A percentile compares a stretch with the other conserved stretches of the same genome.
These are phyloP conservation scores for Miamiensis avidus DNA, from an alignment of 169 alveolate genomes.

Conservation along the genomic window DNA sequence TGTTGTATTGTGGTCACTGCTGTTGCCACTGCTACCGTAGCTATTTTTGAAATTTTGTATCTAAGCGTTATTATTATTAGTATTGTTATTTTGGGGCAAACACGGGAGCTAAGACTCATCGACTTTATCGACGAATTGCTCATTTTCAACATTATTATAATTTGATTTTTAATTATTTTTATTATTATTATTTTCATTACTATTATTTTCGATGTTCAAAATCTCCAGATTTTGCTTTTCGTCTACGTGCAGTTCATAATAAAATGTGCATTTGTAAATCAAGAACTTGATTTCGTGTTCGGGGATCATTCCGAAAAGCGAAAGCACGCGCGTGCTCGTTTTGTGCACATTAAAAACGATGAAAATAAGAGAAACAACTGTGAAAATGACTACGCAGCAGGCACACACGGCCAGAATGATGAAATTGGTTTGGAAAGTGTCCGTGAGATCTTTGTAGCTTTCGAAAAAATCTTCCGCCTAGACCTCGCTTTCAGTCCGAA, in stretches of 20 bases:
- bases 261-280: conserved; percentile 32
- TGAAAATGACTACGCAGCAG: conserved; percentile 12
- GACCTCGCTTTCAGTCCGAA: conserved; percentile 31
- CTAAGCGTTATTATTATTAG: too few relatives aligned
- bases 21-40: too few relatives aligned
- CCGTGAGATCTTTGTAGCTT: conserved; percentile 24
- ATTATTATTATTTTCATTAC: too few relatives aligned
- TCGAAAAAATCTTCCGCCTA: conserved; percentile 15
- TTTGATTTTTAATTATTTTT: too few relatives aligned
- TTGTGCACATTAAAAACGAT: conserved; percentile 41
- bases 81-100: too few relatives aligned
- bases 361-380: conserved; percentile 22
- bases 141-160: too few relatives aligned
- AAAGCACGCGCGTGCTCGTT: conserved; percentile 36
- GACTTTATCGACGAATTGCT: too few relatives aligned
- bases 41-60: too few relatives aligned
- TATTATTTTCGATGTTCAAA: background rate
- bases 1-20: too few relatives aligned
- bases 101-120: too few relatives aligned
- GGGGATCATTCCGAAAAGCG: conserved; percentile 46
- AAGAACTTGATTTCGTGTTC: conserved; percentile 33
- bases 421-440: conserved; percentile 17
- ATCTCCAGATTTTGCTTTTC: background rate
- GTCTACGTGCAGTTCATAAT: conserved; percentile 2
- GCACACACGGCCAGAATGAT: conserved; percentile 31